These are phyloP conservation scores for Ricinus communis DNA, from an alignment of 345 rosid species.

Conservation along the genomic window DNA sequence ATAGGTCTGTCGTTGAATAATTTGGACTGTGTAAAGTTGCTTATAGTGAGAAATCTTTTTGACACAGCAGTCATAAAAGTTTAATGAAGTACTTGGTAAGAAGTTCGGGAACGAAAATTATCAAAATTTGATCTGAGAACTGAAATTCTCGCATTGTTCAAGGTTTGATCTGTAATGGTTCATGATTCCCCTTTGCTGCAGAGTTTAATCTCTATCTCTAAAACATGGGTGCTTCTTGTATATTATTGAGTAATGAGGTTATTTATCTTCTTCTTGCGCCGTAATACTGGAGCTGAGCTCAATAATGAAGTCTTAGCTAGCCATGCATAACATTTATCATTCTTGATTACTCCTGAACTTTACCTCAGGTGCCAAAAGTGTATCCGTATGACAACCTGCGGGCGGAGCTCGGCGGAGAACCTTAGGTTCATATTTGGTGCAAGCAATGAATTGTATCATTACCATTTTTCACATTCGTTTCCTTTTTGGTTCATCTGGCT, in stretches of 20 bases:
- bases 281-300: neutral
- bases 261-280: neutral
- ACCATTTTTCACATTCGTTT: constrained; percentile 8
- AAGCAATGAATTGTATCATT: constrained; percentile 13
- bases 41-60: too few species aligned
- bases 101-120: too few species aligned
- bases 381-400: constrained; percentile 92
- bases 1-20: too few species aligned
- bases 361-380: constrained; percentile 79
- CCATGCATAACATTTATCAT: neutral
- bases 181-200: too few species aligned
- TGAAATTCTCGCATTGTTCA: too few species aligned
- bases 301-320: neutral
- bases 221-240: neutral
- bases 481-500: constrained; percentile 8
- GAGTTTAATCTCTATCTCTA: too few species aligned
- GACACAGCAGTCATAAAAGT: too few species aligned
- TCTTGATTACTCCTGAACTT: neutral
- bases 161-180: too few species aligned
- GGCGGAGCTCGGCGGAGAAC: constrained; percentile 97
- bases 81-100: too few species aligned
- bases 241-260: neutral
- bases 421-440: constrained; percentile 22
- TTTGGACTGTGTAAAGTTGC: too few species aligned
- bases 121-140: too few species aligned